phyloP scores from a whole-genome alignment of 148 eudicot genomes.

The Rhododendron kiyosumense region DNA sequence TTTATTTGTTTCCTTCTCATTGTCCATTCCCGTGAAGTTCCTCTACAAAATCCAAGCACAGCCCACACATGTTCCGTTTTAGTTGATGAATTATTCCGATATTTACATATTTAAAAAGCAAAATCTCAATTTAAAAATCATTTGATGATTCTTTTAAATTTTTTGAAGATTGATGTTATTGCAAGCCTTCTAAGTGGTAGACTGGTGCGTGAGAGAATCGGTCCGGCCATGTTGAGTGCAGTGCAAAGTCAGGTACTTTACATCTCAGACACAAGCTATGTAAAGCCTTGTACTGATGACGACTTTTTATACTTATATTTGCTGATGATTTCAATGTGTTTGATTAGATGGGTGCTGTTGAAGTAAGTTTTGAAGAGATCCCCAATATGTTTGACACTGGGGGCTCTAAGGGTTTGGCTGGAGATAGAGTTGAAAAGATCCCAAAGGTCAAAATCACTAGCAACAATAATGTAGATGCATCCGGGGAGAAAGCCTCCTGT shows the following conservation, averaged over 20 bases:
- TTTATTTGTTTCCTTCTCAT: background rate
- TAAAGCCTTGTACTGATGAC: background rate
- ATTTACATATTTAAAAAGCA: background rate
- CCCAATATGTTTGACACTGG: conserved; percentile 77
- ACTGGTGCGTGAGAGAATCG: conserved; percentile 93
- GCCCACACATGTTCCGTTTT: background rate
- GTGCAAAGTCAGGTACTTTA: conserved; percentile 91
- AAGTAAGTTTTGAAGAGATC: conserved; percentile 64
- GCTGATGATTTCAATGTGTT: conserved; percentile 11
- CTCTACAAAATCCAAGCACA: background rate
- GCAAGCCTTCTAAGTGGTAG: conserved; percentile 92
- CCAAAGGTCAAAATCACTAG: conserved; percentile 75
- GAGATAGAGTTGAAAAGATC: conserved; percentile 77
- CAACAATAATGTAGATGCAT: conserved; percentile 56
- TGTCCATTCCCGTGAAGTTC: background rate
- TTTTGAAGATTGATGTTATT: conserved; percentile 84
- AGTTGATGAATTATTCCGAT: background rate
- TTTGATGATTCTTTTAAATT: conserved; percentile 8
- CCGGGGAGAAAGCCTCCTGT: conserved; percentile 82
- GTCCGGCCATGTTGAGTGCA: conserved; percentile 97
- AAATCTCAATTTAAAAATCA: background rate
- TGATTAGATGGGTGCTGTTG: conserved; percentile 92
- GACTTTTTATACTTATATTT: background rate
- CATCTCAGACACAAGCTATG: background rate
- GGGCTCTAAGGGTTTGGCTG: conserved; percentile 73